Conservation (phyloP, 805 yeast species). For the Yarrowia sp. region DNA sequence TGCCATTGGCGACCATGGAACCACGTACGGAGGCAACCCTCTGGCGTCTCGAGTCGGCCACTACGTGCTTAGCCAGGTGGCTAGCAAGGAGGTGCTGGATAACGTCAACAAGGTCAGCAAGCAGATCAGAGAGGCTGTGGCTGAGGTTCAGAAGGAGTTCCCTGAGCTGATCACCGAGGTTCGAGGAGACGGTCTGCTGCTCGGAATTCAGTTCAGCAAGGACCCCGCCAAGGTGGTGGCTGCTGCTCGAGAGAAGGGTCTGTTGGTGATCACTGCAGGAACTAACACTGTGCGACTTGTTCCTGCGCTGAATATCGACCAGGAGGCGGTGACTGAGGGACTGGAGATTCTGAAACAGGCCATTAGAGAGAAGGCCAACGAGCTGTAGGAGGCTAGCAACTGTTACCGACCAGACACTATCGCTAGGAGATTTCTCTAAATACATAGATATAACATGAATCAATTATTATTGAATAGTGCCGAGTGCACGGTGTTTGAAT, state of each 20-base stretch:
- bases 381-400: neutral
- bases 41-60: conserved; percentile 82
- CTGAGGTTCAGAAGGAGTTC: conserved; percentile 57
- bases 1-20: conserved; percentile 95
- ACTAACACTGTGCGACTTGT: conserved; percentile 88
- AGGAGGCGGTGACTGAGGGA: conserved; percentile 73
- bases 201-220: conserved; percentile 78
- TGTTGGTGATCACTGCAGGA: conserved; percentile 90
- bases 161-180: conserved; percentile 69
- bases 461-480: too few species aligned
- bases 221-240: conserved; percentile 69
- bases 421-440: too few species aligned
- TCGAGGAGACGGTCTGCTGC: conserved; percentile 87
- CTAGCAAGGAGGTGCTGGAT: conserved; percentile 64
- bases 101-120: conserved; percentile 68
- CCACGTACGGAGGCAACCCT: conserved; percentile 98
- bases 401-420: neutral
- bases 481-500: too few species aligned
- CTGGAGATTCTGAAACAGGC: conserved; percentile 59
- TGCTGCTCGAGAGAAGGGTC: conserved; percentile 77
- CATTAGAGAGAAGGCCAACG: neutral
- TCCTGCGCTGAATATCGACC: conserved; percentile 87
- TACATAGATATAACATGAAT: too few species aligned
- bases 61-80: conserved; percentile 73
- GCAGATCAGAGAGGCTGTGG: conserved; percentile 58